Base-by-base conservation (phyloP, 805 yeast species). In the Lipomyces spencermartinsiae region DNA sequence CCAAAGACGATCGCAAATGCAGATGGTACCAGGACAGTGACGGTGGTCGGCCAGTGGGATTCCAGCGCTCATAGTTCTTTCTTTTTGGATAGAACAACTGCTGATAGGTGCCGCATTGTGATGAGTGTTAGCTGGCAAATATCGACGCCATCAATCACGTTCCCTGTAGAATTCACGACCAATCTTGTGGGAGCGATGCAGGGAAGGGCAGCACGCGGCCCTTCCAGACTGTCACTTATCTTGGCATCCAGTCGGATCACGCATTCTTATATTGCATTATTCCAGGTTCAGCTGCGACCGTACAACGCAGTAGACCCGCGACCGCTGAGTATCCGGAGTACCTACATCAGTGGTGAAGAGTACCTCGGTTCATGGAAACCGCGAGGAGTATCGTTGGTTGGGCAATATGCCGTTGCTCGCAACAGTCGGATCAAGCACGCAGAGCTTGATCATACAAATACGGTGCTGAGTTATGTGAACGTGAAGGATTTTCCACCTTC, bases 31-130 rank as follows among this genome's bases (percentile, higher is more conserved):
- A 61, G 72, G 12, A 72, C 72, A 14, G 64, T 72, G 8, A 37
- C 57, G 4, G 64, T 72, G 1, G 54, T 61, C n/a, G 73, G 69
- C 10, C 74, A 72, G 46, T 72, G 74, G 74, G 74, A 72, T 35
- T 67, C 72, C 31, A 71, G 74, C 22, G 74, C 72, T 6, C 74
- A 72, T 60, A 56, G 51, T 14, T 62, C 69, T 7, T 56, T 60
- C 5, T 58, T 58, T 34, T 59, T 72, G 22, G 74, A 72, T 35
- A 63, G 64, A 29, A 39, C 71, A 19, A 72, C 74, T 16, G 62
- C 62, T 10, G 70, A 70, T 19, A 67, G 65, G 16, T 59, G 59
- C 59, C 56, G 58, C 10, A 63, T 72, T 14, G 64, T 63, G 8
- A 55, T 72, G 61, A 72, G 66, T 31, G 43, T 72, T 8, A 65